Evolutionary conservation across 192 early-diverging fungal genomes (phyloP).

Genomic region (Coemansia sp.): DNA sequence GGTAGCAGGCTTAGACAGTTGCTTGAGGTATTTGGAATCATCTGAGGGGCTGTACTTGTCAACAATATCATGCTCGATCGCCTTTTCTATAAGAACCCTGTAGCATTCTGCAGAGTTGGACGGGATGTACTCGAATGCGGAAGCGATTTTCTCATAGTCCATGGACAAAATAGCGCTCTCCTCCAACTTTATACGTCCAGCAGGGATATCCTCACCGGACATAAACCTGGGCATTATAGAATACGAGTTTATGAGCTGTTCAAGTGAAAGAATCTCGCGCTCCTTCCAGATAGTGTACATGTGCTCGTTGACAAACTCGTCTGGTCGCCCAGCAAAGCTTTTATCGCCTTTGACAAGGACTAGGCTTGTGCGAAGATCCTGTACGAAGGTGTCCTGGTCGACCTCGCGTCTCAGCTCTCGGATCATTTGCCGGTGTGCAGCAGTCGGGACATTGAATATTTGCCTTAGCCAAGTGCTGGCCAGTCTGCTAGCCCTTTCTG

Average conservation of each 20-base stretch:
- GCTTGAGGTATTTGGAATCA: conserved; percentile 1
- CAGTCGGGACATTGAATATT: conserved; percentile 31
- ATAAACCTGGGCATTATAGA: conserved; percentile 40
- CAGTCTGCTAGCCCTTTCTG: conserved; percentile 6
- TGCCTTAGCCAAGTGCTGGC: conserved; percentile 29
- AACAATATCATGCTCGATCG: conserved; percentile 40
- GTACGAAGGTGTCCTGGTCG: conserved; percentile 40
- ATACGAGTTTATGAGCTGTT: conserved; percentile 46
- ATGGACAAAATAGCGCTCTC: conserved; percentile 24
- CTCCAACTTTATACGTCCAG: conserved; percentile 32
- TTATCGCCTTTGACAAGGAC: conserved; percentile 36
- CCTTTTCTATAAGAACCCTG: conserved; percentile 20
- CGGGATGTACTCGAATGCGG: conserved; percentile 49
- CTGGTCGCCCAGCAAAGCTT: conserved; percentile 47
- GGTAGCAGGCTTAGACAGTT: conserved; percentile 32
- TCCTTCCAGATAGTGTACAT: conserved; percentile 49
- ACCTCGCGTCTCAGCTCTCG: conserved; percentile 35
- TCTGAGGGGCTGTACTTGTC: neutral
- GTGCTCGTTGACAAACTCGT: conserved; percentile 29
- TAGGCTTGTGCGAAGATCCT: conserved; percentile 43
- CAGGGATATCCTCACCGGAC: conserved; percentile 37
- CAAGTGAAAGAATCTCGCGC: conserved; percentile 44
- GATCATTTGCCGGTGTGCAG: conserved; percentile 28
- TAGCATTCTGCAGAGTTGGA: conserved; percentile 30
- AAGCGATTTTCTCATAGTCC: conserved; percentile 30